Evolutionary conservation across 2,329 filamentous ascomycete species (phyloP).

Genomic region (Cladosporium sphaerospermum): DNA sequence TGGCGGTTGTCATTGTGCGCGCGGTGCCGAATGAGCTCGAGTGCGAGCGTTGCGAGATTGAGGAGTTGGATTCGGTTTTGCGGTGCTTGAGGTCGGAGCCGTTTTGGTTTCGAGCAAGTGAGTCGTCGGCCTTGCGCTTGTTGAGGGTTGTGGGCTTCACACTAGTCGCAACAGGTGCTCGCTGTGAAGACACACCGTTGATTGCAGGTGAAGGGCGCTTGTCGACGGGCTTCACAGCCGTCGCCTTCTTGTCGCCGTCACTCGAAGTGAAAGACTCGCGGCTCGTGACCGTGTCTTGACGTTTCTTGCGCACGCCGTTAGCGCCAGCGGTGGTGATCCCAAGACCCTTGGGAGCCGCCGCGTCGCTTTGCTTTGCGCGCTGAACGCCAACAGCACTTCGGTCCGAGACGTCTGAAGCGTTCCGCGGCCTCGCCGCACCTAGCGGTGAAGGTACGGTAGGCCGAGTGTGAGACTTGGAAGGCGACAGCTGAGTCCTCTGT

Average conservation of each 20-base stretch:
- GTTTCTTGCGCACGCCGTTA: constrained; percentile 28
- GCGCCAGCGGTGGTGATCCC: constrained; percentile 32
- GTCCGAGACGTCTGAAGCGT: constrained; percentile 49
- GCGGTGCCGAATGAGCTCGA: constrained; percentile 19
- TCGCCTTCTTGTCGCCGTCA: constrained; percentile 16
- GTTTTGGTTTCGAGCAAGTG: constrained; percentile 23
- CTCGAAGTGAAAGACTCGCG: constrained; percentile 17
- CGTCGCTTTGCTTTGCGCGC: constrained; percentile 19
- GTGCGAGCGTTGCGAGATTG: constrained; percentile 23
- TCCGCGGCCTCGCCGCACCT: constrained; percentile 55
- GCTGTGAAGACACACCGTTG: constrained; percentile 28
- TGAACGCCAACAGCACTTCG: constrained; percentile 22
- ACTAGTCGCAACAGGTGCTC: constrained; percentile 25
- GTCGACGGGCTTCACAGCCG: constrained; percentile 12
- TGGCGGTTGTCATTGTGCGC: constrained; percentile 13
- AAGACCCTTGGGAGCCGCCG: constrained; percentile 38
- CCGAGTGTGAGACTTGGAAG: constrained; percentile 31
- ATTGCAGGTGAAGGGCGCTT: constrained; percentile 26
- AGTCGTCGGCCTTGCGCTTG: constrained; percentile 42
- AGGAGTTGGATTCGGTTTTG: constrained; percentile 29
- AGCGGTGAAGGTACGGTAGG: constrained; percentile 58
- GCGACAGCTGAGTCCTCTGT: constrained; percentile 28
- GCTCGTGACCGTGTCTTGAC: constrained; percentile 28
- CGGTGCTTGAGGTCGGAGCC: constrained; percentile 25
- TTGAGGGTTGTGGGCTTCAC: constrained; percentile 23